Evolutionary conservation across 495 filamentous ascomycete genomes (phyloP).

Genomic region (Durotheca rogersii): DNA sequence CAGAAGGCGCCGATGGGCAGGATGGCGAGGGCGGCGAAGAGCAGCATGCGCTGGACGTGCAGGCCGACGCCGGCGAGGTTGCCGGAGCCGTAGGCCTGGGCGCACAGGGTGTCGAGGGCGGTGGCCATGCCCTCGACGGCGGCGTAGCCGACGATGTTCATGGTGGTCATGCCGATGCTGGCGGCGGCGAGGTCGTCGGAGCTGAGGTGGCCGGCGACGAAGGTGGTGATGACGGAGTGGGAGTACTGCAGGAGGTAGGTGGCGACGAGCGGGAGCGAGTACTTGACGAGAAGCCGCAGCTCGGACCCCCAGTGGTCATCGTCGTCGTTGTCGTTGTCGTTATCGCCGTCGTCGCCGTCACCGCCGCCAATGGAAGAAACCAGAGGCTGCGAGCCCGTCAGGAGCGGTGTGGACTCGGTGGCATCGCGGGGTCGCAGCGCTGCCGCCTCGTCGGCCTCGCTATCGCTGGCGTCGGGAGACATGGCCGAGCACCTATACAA

Average conservation of each 20-base stretch:
- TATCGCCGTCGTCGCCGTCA: no score
- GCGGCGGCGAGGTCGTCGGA: constrained; percentile 63
- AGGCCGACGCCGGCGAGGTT: constrained; percentile 67
- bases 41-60: constrained; percentile 71
- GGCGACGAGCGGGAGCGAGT: constrained; percentile 65
- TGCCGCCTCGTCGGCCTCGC: constrained; percentile 4
- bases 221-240: constrained; percentile 68
- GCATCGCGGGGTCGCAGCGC: neutral
- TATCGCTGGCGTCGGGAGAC: constrained; percentile 4
- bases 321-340: no score
- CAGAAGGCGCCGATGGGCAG: constrained; percentile 68
- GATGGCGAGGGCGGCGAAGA: constrained; percentile 62
- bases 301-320: constrained; percentile 22
- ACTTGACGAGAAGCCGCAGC: constrained; percentile 46
- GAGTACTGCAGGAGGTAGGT: constrained; percentile 77
- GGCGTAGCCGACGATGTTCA: constrained; percentile 70
- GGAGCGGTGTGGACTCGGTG: constrained; percentile 14
- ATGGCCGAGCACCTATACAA: no score
- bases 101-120: constrained; percentile 72
- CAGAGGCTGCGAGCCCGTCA: constrained; percentile 5
- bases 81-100: constrained; percentile 75
- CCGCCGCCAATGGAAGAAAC: no score
- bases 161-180: constrained; percentile 36
- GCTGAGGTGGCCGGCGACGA: constrained; percentile 66
- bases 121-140: constrained; percentile 72